Evolutionary conservation across 148 eudicot genomes (phyloP), one percentile per base, ranked within the genome.

Genomic region (Linanthus parryae): DNA sequence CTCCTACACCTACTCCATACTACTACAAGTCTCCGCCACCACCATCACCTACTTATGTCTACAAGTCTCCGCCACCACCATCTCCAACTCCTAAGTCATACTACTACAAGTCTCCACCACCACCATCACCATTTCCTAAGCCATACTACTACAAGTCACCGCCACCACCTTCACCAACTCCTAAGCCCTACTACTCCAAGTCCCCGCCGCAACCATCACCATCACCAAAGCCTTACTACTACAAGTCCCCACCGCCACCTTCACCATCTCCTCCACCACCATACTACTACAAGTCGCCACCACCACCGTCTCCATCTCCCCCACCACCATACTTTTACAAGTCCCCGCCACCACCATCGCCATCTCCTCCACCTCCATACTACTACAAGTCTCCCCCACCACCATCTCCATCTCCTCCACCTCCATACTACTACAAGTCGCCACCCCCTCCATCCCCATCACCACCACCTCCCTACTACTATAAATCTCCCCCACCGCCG

Each of bases 21-120:
- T 44, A 50, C n/a, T 67, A 67, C 42, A 59, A 41, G 8, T 73
- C 78, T 25, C 77, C 73, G 12, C 69, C 74, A 18, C 69, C 74
- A 5, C 64, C 73, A 0, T 29, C 50, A 0, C 52, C 34, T 2
- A 49, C 64, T 0, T 64, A 64, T 12, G 15, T 11, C 24, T 73
- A 73, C 42, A 51, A 50, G 31, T 71, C 76, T 0, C 71, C 71
- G 33, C 76, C 76, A 5, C 71, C 76, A 7, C 72, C 71, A 0
- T 22, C 47, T 0, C 54, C 57, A 36, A 13, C 35, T 8, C n/a
- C n/a, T n/a, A n/a, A n/a, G n/a, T n/a, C n/a, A n/a, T 61, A 73
- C 52, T 43, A 16, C 23, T 43, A 16, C 21, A 16, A 16, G 6
- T 19, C 47, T 18, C 47, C 47, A 15, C 47, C 47, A 12, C 67